phyloP scores from a whole-genome alignment of 2,329 filamentous ascomycete species.

The Waltergamsia citrina region DNA sequence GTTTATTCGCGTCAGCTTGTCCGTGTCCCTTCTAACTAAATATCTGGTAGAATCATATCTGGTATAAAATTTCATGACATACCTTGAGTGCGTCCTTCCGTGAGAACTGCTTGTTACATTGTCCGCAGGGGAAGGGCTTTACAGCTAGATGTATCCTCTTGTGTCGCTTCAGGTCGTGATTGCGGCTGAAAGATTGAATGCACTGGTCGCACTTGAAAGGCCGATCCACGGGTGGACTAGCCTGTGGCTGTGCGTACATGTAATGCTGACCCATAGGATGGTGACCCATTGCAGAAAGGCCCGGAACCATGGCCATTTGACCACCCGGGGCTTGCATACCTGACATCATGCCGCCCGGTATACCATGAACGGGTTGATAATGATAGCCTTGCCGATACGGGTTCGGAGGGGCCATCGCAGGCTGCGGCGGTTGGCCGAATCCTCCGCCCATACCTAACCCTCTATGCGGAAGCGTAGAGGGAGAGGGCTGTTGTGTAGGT shows the following conservation, averaged over 20 bases:
- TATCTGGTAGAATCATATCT: too few species aligned
- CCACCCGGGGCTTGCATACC: constrained; percentile 67
- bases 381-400: constrained; percentile 33
- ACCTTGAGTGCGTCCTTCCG: constrained; percentile 97
- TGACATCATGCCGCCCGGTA: constrained; percentile 53
- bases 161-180: constrained; percentile 92
- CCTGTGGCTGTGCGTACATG: constrained; percentile 38
- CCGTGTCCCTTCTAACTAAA: too few species aligned
- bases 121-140: constrained; percentile 86
- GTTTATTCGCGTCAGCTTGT: constrained; percentile 5
- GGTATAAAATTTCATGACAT: too few species aligned
- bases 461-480: background rate
- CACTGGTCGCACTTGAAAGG: constrained; percentile 95
- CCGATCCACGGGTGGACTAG: constrained; percentile 56
- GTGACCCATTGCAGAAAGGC: background rate
- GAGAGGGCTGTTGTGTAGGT: background rate
- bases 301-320: constrained; percentile 62
- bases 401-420: constrained; percentile 36
- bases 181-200: constrained; percentile 87
- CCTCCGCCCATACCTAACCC: too few species aligned
- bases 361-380: constrained; percentile 38
- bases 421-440: constrained; percentile 6
- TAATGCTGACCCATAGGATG: constrained; percentile 35
- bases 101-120: constrained; percentile 95
- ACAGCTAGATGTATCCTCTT: constrained; percentile 91